Conservation (phyloP, 2,329 filamentous ascomycete species). For the Botrytis aclada region DNA sequence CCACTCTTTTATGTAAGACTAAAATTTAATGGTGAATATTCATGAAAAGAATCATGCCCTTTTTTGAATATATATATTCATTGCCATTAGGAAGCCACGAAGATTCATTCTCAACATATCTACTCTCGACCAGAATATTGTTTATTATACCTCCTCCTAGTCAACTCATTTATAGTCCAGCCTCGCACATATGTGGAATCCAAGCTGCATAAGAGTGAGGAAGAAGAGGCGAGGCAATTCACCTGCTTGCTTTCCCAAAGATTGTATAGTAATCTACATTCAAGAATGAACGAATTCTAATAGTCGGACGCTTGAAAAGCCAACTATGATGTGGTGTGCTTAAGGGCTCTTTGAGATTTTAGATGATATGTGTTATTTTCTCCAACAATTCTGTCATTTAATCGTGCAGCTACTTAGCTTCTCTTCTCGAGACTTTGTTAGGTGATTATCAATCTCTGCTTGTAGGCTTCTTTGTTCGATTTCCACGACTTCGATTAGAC, state of each 20-base stretch:
- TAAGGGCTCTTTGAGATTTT: background rate
- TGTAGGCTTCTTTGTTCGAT: background rate
- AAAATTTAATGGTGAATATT: background rate
- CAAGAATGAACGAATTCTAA: background rate
- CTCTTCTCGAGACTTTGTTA: background rate
- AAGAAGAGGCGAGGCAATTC: background rate
- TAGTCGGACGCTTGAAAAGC: too few relatives aligned
- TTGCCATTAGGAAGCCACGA: too few relatives aligned
- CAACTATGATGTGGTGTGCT: background rate
- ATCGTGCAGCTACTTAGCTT: background rate
- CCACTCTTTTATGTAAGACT: background rate
- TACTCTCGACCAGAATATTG: background rate
- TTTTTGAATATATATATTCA: background rate
- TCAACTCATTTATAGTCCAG: background rate
- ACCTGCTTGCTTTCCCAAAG: background rate
- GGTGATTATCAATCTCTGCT: background rate
- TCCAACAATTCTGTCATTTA: background rate
- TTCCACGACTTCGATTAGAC: background rate
- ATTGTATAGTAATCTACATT: background rate
- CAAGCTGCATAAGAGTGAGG: background rate
- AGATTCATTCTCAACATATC: background rate
- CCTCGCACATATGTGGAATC: background rate
- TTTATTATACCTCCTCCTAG: background rate
- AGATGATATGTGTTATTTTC: background rate
- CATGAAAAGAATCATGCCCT: background rate